phyloP scores from a whole-genome alignment of 31 red algal genomes.

The Odonthalia washingtoniensis region DNA sequence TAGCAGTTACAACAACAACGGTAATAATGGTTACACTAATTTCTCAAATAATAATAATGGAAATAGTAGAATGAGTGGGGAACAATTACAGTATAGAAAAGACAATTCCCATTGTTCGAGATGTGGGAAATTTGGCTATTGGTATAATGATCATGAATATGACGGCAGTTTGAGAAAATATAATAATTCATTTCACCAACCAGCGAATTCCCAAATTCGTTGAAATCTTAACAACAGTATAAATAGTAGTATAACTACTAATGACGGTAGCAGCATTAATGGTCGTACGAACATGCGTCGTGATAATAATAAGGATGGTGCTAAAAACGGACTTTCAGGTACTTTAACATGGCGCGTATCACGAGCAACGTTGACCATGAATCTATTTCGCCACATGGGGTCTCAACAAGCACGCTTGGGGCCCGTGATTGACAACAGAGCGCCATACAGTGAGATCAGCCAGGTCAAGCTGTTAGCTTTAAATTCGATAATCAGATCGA shows the following conservation, averaged over 20 bases:
- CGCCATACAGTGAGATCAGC: not conserved
- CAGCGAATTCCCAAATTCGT: not conserved
- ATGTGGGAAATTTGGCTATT: not conserved
- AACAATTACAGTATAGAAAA: too few relatives aligned
- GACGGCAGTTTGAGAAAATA: not conserved
- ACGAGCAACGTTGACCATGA: not conserved
- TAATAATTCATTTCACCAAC: not conserved
- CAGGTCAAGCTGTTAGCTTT: not conserved
- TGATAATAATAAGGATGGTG: not conserved
- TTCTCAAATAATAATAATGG: too few relatives aligned
- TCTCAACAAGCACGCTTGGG: not conserved
- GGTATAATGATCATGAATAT: not conserved
- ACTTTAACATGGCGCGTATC: not conserved
- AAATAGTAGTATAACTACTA: not conserved
- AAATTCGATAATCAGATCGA: not conserved
- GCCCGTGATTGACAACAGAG: not conserved
- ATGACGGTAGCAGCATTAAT: not conserved
- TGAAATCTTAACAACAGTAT: not conserved
- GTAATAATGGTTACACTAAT: too few relatives aligned
- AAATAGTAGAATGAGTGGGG: too few relatives aligned
- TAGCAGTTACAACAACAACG: too few relatives aligned
- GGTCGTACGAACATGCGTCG: too few relatives aligned
- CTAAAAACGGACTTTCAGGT: not conserved
- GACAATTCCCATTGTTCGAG: too few relatives aligned
- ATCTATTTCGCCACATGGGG: not conserved